These are phyloP conservation scores for Coemansia guatemalensis DNA, from an alignment of 192 early-diverging fungal species.

Conservation along the genomic window DNA sequence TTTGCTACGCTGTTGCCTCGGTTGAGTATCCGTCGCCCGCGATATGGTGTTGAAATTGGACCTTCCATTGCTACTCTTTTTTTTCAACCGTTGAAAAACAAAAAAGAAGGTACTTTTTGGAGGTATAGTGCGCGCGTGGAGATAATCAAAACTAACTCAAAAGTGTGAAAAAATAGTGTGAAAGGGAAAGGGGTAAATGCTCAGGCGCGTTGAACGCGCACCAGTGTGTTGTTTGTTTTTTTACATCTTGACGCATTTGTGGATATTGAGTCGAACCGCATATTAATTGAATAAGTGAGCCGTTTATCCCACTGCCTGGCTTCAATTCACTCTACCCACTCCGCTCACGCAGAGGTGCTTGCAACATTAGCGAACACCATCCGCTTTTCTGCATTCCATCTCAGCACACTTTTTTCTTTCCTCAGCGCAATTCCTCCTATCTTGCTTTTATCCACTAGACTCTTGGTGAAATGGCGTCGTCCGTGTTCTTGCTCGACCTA, in stretches of 20 bases:
- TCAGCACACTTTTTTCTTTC: background rate
- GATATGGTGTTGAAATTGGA: background rate
- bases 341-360: too few species aligned
- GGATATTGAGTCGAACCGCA: too few species aligned
- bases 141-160: too few species aligned
- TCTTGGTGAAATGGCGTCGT: constrained; percentile 55
- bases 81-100: background rate
- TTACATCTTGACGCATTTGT: too few species aligned
- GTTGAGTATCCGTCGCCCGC: constrained; percentile 1
- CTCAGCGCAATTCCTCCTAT: background rate
- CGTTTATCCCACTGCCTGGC: too few species aligned
- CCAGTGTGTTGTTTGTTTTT: too few species aligned
- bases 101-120: background rate
- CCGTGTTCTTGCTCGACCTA: constrained; percentile 92
- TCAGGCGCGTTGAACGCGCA: too few species aligned
- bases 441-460: background rate
- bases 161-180: too few species aligned
- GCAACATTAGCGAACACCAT: background rate
- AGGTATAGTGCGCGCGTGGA: too few species aligned
- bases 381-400: background rate
- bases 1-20: background rate
- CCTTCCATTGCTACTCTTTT: background rate
- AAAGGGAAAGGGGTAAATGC: too few species aligned
- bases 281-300: too few species aligned
- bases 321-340: too few species aligned